Percentiles rank a stretch among this genome's conserved stretches.
Evolutionary conservation across 2,329 filamentous ascomycete species (phyloP).

Genomic region (Neopestalotiopsis sp.): DNA sequence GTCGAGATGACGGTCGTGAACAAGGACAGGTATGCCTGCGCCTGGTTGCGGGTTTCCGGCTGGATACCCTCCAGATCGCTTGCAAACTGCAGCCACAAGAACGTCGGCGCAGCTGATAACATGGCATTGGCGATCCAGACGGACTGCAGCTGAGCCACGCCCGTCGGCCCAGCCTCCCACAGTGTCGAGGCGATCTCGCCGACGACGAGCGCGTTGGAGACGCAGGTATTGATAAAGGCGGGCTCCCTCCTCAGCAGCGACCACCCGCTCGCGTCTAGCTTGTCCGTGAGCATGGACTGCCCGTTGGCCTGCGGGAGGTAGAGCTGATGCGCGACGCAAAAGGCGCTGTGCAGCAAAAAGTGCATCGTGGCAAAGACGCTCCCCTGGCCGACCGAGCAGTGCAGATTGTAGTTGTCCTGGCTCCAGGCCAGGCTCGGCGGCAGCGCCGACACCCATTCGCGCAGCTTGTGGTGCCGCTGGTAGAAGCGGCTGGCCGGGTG

Average conservation of each 20-base stretch:
- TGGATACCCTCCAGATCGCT: constrained; percentile 12
- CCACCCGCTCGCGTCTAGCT: constrained; percentile 12
- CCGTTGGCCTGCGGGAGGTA: constrained; percentile 16
- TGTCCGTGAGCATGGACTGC: constrained; percentile 11
- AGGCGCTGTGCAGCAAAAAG: constrained; percentile 15
- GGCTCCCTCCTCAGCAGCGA: constrained; percentile 12
- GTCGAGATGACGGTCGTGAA: constrained; percentile 14
- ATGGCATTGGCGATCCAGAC: constrained; percentile 14
- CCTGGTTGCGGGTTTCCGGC: constrained; percentile 13
- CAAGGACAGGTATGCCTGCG: constrained; percentile 10
- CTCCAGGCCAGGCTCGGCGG: constrained; percentile 13
- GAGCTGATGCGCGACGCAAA: constrained; percentile 15
- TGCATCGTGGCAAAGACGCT: constrained; percentile 16
- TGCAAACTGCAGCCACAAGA: constrained; percentile 16
- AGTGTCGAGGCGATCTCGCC: constrained; percentile 14
- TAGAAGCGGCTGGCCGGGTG: constrained; percentile 17
- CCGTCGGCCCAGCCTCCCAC: neutral
- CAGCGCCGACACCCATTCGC: constrained; percentile 11
- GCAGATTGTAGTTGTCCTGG: constrained; percentile 14
- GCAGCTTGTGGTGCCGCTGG: constrained; percentile 13
- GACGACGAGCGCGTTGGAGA: constrained; percentile 12
- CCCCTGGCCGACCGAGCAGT: constrained; percentile 10
- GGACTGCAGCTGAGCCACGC: constrained; percentile 8
- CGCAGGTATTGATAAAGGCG: constrained; percentile 15
- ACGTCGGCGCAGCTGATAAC: constrained; percentile 11